phyloP scores from a whole-genome alignment of 2,329 filamentous ascomycete genomes.

The Pseudogymnoascus destructans region DNA sequence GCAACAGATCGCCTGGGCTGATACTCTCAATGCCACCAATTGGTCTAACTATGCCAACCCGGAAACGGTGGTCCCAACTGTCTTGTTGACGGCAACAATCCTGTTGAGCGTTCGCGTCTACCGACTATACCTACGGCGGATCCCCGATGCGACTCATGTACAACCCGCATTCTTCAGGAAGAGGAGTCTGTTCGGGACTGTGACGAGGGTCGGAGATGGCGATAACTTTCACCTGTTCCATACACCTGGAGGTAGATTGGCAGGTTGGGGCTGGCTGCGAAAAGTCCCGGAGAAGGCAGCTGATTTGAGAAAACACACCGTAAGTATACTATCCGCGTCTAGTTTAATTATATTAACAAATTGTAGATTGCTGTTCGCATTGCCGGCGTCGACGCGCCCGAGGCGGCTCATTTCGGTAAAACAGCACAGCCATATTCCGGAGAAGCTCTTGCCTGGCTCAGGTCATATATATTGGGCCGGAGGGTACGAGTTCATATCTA shows the following conservation, averaged over 20 bases:
- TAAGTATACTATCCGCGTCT: slow-evolving; percentile 30
- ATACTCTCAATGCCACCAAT: slow-evolving; percentile 34
- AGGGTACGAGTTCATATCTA: slow-evolving; percentile 75
- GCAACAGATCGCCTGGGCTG: slow-evolving; percentile 29
- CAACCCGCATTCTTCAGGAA: slow-evolving; percentile 60
- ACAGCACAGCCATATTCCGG: slow-evolving; percentile 71
- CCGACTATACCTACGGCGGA: slow-evolving; percentile 66
- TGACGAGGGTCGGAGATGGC: slow-evolving; percentile 90
- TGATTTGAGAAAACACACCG: slow-evolving; percentile 63
- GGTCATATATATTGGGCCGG: slow-evolving; percentile 52
- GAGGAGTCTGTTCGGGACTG: slow-evolving; percentile 66
- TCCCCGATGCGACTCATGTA: slow-evolving; percentile 66
- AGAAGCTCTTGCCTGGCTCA: slow-evolving; percentile 76
- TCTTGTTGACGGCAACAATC: slow-evolving; percentile 42
- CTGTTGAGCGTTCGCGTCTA: slow-evolving; percentile 47
- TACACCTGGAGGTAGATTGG: slow-evolving; percentile 75
- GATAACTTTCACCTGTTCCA: slow-evolving; percentile 94
- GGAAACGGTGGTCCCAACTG: slow-evolving; percentile 38
- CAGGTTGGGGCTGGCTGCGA: slow-evolving; percentile 87
- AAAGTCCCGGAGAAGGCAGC: slow-evolving; percentile 56
- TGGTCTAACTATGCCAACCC: slow-evolving; percentile 44
- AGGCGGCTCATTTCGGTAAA: slow-evolving; percentile 81
- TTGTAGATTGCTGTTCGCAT: slow-evolving; percentile 71
- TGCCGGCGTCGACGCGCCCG: slow-evolving; percentile 86
- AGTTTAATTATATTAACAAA: slow-evolving; percentile 11